Evolutionary conservation across 176 grass and related monocot genomes (phyloP).

Genomic region (Elaeis guineensis): DNA sequence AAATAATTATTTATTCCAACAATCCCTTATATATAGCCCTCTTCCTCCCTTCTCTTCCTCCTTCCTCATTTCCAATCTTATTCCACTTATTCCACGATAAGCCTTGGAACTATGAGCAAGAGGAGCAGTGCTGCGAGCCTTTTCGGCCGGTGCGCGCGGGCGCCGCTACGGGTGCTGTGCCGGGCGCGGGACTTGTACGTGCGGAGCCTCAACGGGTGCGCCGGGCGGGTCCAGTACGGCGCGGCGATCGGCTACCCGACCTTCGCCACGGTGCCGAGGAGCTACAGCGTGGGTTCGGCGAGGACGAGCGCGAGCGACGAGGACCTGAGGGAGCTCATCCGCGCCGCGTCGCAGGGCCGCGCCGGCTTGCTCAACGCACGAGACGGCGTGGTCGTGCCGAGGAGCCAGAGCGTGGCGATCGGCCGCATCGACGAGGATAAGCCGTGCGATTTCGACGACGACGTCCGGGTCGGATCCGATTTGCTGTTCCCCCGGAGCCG

Average conservation of each 20-base stretch:
- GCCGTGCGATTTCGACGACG: slow-evolving; percentile 35
- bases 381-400: neutral
- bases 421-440: slow-evolving; percentile 70
- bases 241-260: slow-evolving; percentile 28
- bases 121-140: neutral
- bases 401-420: slow-evolving; percentile 56
- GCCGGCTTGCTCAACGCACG: too few relatives aligned
- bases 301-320: slow-evolving; percentile 19
- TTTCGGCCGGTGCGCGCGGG: slow-evolving; percentile 30
- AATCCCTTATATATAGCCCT: too few relatives aligned
- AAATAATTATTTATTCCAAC: too few relatives aligned
- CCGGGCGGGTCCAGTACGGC: slow-evolving; percentile 28
- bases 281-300: slow-evolving; percentile 4
- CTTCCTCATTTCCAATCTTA: too few relatives aligned
- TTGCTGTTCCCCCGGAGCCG: slow-evolving; percentile 31
- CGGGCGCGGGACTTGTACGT: slow-evolving; percentile 62
- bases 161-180: slow-evolving; percentile 27
- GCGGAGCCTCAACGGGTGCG: slow-evolving; percentile 39
- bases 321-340: slow-evolving; percentile 61
- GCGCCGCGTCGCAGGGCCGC: slow-evolving; percentile 48
- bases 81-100: too few relatives aligned
- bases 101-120: too few relatives aligned
- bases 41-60: too few relatives aligned
- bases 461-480: slow-evolving; percentile 9
- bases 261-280: neutral